Evolutionary conservation across 1,139 yeast species (phyloP).

Genomic region (Ogataea hybrid): DNA sequence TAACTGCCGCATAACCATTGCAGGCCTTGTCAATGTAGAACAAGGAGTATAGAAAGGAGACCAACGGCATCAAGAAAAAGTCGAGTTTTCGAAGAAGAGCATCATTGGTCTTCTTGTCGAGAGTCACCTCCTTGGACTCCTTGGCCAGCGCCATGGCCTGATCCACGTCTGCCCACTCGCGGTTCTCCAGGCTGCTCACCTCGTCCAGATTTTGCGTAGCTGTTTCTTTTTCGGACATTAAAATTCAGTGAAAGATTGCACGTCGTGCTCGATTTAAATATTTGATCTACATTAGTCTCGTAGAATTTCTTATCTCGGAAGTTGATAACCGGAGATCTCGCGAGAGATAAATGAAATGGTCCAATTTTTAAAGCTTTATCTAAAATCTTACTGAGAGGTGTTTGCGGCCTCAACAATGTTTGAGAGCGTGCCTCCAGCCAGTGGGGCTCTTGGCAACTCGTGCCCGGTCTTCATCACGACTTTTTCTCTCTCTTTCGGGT

Average conservation of each 20-base stretch:
- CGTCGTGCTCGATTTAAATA: neutral
- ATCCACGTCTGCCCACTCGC: conserved; percentile 17
- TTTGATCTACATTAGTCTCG: neutral
- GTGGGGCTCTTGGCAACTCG: conserved; percentile 5
- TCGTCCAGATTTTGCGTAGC: neutral
- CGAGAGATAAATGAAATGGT: neutral
- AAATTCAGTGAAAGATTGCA: neutral
- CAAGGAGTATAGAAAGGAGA: conserved; percentile 50
- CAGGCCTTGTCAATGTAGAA: conserved; percentile 49
- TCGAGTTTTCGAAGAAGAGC: conserved; percentile 50
- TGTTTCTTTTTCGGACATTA: conserved; percentile 7
- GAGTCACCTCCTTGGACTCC: conserved; percentile 27
- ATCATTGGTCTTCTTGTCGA: conserved; percentile 32
- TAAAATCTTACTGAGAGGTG: conserved; percentile 12
- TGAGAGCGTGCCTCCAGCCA: conserved; percentile 19
- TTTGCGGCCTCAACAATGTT: conserved; percentile 16
- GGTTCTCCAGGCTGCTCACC: neutral
- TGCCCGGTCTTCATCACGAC: conserved; percentile 3
- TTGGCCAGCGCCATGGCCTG: conserved; percentile 30
- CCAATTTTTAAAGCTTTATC: too few species aligned
- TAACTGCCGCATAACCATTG: conserved; percentile 56
- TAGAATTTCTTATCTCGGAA: conserved; percentile 7
- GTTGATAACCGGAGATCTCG: conserved; percentile 4
- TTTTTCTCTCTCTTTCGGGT: conserved; percentile 4
- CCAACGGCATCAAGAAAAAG: conserved; percentile 48